These are phyloP conservation scores for Phytophthora pini DNA, from an alignment of 352 stramenopile species.

Conservation along the genomic window DNA sequence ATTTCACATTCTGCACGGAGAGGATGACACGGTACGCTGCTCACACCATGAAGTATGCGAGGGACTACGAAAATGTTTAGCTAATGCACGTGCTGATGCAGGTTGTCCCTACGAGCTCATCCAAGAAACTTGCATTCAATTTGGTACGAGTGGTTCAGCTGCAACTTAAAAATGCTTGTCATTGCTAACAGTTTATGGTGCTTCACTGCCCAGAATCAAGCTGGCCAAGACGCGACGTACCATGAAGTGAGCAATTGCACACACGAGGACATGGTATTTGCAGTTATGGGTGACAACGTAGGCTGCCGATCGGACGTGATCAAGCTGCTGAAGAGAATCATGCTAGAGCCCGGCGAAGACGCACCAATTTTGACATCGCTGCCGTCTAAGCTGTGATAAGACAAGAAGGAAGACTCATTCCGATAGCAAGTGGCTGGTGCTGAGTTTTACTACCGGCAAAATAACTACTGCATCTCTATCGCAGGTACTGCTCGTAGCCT, in stretches of 20 bases:
- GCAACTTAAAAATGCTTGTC: neutral
- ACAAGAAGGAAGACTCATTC: neutral
- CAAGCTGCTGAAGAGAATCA: constrained; percentile 50
- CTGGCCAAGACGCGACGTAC: constrained; percentile 50
- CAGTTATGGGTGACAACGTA: constrained; percentile 72
- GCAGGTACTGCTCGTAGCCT: constrained; percentile 65
- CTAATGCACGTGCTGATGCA: constrained; percentile 16
- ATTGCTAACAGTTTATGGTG: constrained; percentile 7
- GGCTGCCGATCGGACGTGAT: constrained; percentile 48
- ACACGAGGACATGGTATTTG: constrained; percentile 73
- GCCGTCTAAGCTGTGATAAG: constrained; percentile 24
- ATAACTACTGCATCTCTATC: constrained; percentile 26
- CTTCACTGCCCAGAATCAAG: constrained; percentile 39
- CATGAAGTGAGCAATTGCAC: constrained; percentile 55
- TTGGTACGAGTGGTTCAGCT: constrained; percentile 42
- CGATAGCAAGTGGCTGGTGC: neutral
- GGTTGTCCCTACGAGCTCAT: constrained; percentile 66
- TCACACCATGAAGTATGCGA: neutral
- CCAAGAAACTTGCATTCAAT: constrained; percentile 52
- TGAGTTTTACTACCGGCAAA: neutral
- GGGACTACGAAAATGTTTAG: neutral
- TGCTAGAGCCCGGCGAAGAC: constrained; percentile 12
- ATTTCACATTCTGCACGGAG: constrained; percentile 68
- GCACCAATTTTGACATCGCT: constrained; percentile 9
- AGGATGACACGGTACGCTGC: constrained; percentile 46